Conservation (phyloP, 2,329 filamentous ascomycete genomes). For the Scortechinia acanthostroma region DNA sequence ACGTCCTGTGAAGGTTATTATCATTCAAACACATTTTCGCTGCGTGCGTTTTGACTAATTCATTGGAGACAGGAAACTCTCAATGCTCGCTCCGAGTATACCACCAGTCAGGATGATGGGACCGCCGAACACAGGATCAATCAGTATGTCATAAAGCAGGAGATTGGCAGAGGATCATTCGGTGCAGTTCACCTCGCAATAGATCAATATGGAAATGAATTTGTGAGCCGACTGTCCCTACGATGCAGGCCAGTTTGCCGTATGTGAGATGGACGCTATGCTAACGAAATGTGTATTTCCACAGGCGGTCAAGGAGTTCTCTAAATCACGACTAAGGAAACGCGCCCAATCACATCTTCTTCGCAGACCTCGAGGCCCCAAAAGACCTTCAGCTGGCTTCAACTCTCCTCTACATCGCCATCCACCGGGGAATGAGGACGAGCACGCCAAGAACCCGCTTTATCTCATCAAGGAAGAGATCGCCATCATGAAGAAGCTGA, state of each 20-base stretch:
- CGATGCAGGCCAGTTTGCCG: too few relatives aligned
- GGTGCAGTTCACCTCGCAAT: slow-evolving; percentile 84
- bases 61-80: slow-evolving; percentile 68
- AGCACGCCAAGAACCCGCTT: slow-evolving; percentile 64
- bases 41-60: too few relatives aligned
- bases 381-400: background rate
- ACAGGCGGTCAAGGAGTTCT: slow-evolving; percentile 95
- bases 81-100: slow-evolving; percentile 80
- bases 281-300: too few relatives aligned
- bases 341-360: slow-evolving; percentile 85
- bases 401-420: slow-evolving; percentile 12
- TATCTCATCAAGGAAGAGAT: slow-evolving; percentile 92
- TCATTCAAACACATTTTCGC: too few relatives aligned
- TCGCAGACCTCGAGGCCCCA: slow-evolving; percentile 32
- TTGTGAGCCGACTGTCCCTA: slow-evolving; percentile 51
- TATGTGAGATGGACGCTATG: too few relatives aligned
- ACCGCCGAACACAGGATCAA: slow-evolving; percentile 80
- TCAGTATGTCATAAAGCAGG: slow-evolving; percentile 87
- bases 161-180: slow-evolving; percentile 95
- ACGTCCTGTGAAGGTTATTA: slow-evolving; percentile 47
- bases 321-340: slow-evolving; percentile 82
- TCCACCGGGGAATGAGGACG: slow-evolving; percentile 29
- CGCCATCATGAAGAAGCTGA: slow-evolving; percentile 97
- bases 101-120: slow-evolving; percentile 76
- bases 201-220: slow-evolving; percentile 89